phyloP scores from a whole-genome alignment of 257 asterid genomes.

The Solanum infundibuliforme region DNA sequence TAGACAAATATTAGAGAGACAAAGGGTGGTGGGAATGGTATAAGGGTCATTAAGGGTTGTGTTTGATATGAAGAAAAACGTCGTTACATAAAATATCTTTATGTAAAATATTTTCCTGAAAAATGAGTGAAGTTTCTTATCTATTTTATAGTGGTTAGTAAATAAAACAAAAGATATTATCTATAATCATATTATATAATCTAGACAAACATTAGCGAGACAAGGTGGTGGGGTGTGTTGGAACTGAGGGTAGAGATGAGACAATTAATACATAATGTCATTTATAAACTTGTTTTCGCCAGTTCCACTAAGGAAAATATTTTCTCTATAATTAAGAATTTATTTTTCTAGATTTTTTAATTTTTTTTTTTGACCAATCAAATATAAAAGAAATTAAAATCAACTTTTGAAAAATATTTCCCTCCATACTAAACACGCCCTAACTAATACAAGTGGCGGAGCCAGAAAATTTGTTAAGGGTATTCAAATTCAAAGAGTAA shows the following conservation, averaged over 20 bases:
- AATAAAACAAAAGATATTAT: neutral
- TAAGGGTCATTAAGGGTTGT: neutral
- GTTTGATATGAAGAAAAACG: neutral
- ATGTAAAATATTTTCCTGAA: neutral
- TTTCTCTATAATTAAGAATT: neutral
- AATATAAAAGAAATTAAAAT: too few species aligned
- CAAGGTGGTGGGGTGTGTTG: neutral
- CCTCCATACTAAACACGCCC: neutral
- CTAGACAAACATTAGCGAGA: neutral
- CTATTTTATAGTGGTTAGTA: neutral
- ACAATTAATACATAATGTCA: neutral
- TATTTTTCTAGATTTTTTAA: too few species aligned
- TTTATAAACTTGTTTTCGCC: neutral
- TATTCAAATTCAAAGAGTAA: too few species aligned
- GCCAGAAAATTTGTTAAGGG: too few species aligned
- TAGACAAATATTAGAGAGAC: neutral
- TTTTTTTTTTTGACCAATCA: neutral
- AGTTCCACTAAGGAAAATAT: neutral
- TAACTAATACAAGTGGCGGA: too few species aligned
- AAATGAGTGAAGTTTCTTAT: neutral
- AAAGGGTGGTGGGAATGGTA: neutral
- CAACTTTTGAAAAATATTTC: neutral
- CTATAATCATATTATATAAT: neutral
- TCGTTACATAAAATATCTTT: neutral
- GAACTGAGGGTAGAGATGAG: neutral